A percentile compares a stretch with the other conserved stretches of the same genome.
Conservation (phyloP, 352 stramenopile species). For the Globisporangium solare region DNA sequence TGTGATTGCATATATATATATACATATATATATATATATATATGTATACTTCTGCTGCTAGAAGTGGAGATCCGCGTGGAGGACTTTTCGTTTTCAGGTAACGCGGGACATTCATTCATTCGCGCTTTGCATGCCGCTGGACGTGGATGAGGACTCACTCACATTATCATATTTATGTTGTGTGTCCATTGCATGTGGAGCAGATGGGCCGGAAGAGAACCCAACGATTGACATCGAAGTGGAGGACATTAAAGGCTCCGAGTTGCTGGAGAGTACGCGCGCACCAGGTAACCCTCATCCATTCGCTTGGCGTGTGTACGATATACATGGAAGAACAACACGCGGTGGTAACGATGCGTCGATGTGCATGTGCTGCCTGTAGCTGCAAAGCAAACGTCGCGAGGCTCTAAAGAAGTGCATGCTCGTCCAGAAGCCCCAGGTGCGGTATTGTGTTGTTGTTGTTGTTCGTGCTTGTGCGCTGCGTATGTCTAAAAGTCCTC, state of each 20-base stretch:
- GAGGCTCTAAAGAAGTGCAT: not conserved
- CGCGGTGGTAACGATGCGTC: not conserved
- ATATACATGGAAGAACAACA: not conserved
- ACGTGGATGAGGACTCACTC: not conserved
- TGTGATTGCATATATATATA: not conserved
- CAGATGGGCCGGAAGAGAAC: conserved; percentile 38
- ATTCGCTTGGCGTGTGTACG: not conserved
- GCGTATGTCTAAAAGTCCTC: too few relatives aligned
- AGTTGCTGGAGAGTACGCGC: conserved; percentile 17
- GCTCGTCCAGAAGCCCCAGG: not conserved
- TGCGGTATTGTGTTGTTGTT: not conserved
- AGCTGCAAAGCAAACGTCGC: not conserved
- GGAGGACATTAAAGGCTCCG: conserved; percentile 50
- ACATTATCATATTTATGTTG: not conserved
- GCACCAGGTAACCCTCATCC: conserved; percentile 2
- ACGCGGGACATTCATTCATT: conserved; percentile 3
- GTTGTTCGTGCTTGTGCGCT: too few relatives aligned
- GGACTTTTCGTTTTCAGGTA: conserved; percentile 66
- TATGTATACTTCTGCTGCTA: conserved; percentile 3
- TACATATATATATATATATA: not conserved
- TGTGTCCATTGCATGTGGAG: too few relatives aligned
- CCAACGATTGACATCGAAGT: conserved; percentile 46
- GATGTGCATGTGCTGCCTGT: not conserved
- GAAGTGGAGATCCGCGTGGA: conserved; percentile 60
- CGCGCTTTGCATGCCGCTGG: not conserved